Evolutionary conservation across 2,329 filamentous ascomycete species (phyloP).

Genomic region (Colletotrichum tamarilloi): DNA sequence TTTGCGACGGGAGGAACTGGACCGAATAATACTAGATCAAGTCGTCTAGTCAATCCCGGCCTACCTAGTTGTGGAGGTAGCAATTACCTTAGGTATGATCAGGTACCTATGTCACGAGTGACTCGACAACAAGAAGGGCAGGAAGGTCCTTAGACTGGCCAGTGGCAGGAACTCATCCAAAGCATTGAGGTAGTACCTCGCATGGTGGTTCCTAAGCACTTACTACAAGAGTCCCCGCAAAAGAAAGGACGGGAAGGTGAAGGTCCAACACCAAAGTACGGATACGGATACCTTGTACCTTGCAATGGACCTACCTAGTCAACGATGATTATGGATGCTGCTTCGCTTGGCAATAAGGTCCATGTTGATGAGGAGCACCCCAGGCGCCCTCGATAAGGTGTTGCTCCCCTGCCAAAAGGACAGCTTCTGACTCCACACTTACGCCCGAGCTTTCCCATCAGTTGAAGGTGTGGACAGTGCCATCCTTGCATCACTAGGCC

Average conservation of each 20-base stretch:
- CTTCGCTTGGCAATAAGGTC: background rate
- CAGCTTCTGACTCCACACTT: background rate
- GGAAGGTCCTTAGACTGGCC: background rate
- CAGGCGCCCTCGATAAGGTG: background rate
- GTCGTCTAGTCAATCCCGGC: background rate
- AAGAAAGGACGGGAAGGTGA: background rate
- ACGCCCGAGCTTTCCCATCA: slow-evolving; percentile 4
- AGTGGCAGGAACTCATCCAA: too few species aligned
- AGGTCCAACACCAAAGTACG: too few species aligned
- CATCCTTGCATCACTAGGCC: background rate
- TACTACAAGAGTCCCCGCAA: background rate
- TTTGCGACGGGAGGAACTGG: background rate
- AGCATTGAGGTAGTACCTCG: too few species aligned
- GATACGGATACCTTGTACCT: too few species aligned
- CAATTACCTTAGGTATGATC: background rate
- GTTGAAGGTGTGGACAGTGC: background rate
- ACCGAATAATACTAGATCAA: background rate
- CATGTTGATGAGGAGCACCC: background rate
- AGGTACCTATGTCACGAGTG: background rate
- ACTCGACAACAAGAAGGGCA: background rate
- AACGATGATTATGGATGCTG: background rate
- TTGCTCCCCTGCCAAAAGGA: background rate
- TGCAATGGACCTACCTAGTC: too few species aligned
- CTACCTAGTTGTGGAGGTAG: background rate
- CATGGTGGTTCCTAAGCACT: background rate